Evolutionary conservation across 2,329 filamentous ascomycete species (phyloP).

Genomic region (Fusarium torreyae): DNA sequence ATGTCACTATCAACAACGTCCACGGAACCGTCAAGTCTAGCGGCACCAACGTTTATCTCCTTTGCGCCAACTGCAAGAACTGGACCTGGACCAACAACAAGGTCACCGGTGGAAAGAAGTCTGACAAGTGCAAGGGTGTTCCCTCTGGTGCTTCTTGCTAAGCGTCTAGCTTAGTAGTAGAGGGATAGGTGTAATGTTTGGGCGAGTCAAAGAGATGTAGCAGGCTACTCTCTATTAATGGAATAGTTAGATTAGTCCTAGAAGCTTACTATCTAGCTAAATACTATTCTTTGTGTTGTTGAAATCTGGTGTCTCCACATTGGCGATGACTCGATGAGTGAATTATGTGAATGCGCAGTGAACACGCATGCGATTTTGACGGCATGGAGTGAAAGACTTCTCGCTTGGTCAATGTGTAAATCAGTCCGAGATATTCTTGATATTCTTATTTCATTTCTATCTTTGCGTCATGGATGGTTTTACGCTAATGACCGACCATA

Average conservation of each 20-base stretch:
- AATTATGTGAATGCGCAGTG: too few relatives aligned
- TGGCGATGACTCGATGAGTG: too few relatives aligned
- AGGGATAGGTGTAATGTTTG: background rate
- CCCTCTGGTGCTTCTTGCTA: slow-evolving; percentile 48
- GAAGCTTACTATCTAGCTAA: too few relatives aligned
- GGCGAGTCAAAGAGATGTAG: background rate
- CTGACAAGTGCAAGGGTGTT: slow-evolving; percentile 47
- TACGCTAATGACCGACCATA: slow-evolving; percentile 8
- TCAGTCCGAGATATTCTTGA: too few relatives aligned
- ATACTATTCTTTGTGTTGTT: too few relatives aligned
- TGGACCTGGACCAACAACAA: slow-evolving; percentile 67
- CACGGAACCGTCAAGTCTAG: slow-evolving; percentile 59
- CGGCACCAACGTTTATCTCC: slow-evolving; percentile 65
- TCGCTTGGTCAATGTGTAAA: too few relatives aligned
- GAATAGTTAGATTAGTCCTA: rapidly evolving
- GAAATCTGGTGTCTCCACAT: too few relatives aligned
- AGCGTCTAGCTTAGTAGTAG: background rate
- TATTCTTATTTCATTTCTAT: too few relatives aligned
- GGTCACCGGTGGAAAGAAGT: slow-evolving; percentile 67
- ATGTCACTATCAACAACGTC: slow-evolving; percentile 61
- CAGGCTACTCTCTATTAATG: background rate
- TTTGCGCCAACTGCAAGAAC: slow-evolving; percentile 65
- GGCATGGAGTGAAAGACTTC: too few relatives aligned
- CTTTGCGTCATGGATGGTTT: too few relatives aligned
- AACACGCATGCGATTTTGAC: too few relatives aligned